Evolutionary conservation across 306 rosid genomes (phyloP).

Genomic region (Fragaria vesca): DNA sequence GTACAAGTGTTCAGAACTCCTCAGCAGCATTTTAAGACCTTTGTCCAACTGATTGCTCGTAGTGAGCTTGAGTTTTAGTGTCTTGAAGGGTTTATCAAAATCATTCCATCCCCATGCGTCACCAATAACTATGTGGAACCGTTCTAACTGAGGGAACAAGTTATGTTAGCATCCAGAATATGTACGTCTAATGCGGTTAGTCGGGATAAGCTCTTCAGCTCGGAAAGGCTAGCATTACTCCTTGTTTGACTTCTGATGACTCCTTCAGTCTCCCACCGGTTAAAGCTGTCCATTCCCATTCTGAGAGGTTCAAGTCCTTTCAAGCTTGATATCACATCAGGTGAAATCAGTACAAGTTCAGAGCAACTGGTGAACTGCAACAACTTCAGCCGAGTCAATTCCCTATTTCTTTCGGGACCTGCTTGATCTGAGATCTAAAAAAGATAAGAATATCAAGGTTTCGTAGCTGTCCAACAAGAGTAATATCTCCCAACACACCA

Average conservation of each 20-base stretch:
- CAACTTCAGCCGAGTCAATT: neutral
- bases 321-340: slow-evolving; percentile 16
- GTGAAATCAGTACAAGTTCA: neutral
- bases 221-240: slow-evolving; percentile 17
- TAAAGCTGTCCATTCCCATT: neutral
- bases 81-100: neutral
- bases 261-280: slow-evolving; percentile 14
- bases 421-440: accelerated
- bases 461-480: slow-evolving; percentile 17
- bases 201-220: neutral
- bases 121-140: neutral
- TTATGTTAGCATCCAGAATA: neutral
- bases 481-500: neutral
- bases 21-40: slow-evolving; percentile 2
- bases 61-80: neutral
- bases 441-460: slow-evolving; percentile 19
- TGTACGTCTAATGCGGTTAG: neutral
- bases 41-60: neutral
- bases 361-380: slow-evolving; percentile 8
- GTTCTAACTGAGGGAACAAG: neutral
- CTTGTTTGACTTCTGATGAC: neutral
- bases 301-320: slow-evolving; percentile 16
- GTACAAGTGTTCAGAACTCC: slow-evolving; percentile 4
- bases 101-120: neutral
- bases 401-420: slow-evolving; percentile 5